A percentile compares a stretch with the other conserved stretches of the same genome.
These are phyloP conservation scores for Chaetomium fimeti DNA, from an alignment of 495 filamentous ascomycete genomes.

Conservation along the genomic window DNA sequence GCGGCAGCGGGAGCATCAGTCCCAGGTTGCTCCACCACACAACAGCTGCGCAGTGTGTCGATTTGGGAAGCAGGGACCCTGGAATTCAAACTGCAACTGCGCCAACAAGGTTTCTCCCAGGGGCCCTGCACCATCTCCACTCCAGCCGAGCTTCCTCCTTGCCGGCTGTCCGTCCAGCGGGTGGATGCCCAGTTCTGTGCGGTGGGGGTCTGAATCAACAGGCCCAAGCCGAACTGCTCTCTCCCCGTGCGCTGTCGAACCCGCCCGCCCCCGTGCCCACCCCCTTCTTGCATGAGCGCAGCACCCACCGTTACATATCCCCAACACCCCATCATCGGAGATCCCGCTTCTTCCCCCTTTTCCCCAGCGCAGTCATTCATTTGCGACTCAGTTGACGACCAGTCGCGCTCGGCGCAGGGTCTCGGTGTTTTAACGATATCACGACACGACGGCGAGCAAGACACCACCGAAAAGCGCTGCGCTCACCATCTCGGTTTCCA, in stretches of 20 bases:
- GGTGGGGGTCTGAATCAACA: not conserved
- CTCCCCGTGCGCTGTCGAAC: slow-evolving; percentile 2
- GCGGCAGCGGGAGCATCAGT: slow-evolving; percentile 6
- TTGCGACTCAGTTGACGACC: slow-evolving; percentile 34
- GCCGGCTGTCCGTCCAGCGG: slow-evolving; percentile 26
- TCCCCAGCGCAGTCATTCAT: slow-evolving; percentile 39
- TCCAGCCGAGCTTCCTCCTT: slow-evolving; percentile 13
- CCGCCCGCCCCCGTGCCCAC: slow-evolving; percentile 11
- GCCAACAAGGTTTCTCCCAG: slow-evolving; percentile 14
- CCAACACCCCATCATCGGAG: slow-evolving; percentile 28
- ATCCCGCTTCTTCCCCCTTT: slow-evolving; percentile 28
- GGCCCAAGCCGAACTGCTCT: slow-evolving; percentile 13
- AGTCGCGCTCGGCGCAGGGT: slow-evolving; percentile 39
- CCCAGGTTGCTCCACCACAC: not conserved
- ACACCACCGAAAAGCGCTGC: slow-evolving; percentile 18
- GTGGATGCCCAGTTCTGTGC: no score
- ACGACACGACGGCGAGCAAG: slow-evolving; percentile 17
- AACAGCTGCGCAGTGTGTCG: slow-evolving; percentile 13
- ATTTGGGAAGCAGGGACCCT: slow-evolving; percentile 25
- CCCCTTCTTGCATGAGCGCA: slow-evolving; percentile 18
- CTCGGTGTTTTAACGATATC: slow-evolving; percentile 21
- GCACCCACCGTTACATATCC: slow-evolving; percentile 31
- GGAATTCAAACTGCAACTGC: slow-evolving; percentile 18
- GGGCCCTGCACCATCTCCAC: slow-evolving; percentile 26
- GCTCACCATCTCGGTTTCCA: slow-evolving; percentile 14